These are phyloP conservation scores for Pseudopithomyces maydicus DNA, from an alignment of 2,329 filamentous ascomycete genomes.

Conservation along the genomic window DNA sequence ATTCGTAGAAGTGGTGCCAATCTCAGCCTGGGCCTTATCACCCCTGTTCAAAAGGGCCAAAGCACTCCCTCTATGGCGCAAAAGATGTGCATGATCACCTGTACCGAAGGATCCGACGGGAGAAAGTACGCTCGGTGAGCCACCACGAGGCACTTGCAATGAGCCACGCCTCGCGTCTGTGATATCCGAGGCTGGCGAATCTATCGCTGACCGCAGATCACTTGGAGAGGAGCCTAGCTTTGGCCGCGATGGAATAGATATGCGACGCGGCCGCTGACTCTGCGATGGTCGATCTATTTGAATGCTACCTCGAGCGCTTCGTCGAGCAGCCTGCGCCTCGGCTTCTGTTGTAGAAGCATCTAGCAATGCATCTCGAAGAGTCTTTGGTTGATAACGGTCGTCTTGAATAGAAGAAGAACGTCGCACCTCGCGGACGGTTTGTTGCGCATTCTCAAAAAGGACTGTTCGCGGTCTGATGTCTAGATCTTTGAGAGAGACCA, in stretches of 20 bases:
- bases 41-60: conserved; percentile 65
- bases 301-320: conserved; percentile 46
- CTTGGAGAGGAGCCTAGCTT: conserved; percentile 21
- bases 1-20: conserved; percentile 66
- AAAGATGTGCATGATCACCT: conserved; percentile 39
- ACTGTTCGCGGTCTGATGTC: conserved; percentile 85
- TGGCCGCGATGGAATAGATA: conserved; percentile 29
- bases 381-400: conserved; percentile 61
- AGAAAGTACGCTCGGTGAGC: conserved; percentile 31
- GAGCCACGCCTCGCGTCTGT: conserved; percentile 41
- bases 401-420: conserved; percentile 38
- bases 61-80: conserved; percentile 59
- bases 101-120: conserved; percentile 36
- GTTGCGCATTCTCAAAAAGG: conserved; percentile 72
- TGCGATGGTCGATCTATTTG: conserved; percentile 44
- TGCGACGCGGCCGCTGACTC: conserved; percentile 24
- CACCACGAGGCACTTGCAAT: conserved; percentile 30
- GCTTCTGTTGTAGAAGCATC: conserved; percentile 92
- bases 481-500: conserved; percentile 76
- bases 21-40: conserved; percentile 70
- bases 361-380: conserved; percentile 86
- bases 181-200: conserved; percentile 36
- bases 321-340: conserved; percentile 60
- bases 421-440: conserved; percentile 51
- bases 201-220: conserved; percentile 19